Base-by-base conservation (phyloP, 73 alveolate genomes). In the Paramecium sexaurelia region DNA sequence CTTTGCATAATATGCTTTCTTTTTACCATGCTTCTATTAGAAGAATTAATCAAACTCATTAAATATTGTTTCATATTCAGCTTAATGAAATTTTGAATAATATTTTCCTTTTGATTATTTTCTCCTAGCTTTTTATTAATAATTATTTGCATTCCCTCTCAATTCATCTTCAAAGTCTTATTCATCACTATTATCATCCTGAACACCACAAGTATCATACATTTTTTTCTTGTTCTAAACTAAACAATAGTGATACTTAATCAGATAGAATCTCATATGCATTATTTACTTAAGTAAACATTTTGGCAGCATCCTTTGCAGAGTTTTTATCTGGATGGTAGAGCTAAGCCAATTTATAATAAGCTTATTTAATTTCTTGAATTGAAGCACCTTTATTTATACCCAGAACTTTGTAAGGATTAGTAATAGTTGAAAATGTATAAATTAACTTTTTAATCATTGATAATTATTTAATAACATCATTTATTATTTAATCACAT, bases 211-310 rank as follows among this genome's bases (percentile, higher is more conserved):
- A 26, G 26, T 26, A 29, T 71, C 66, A 78, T 41, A 41, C 35
- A 41, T 45, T 78, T 26, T 78, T 78, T 24, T 39, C 24, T 78
- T 78, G 17, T 78, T 39, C 90, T 78, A 78, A 41, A 78, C 22
- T 39, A 37, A 20, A 19, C 7, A 73, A 78, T 19, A n/a, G 0
- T 24, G 8, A 20, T 78, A 41, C 90, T n/a, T 78, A 51, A 78
- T 78, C 90, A 2, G 26, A 78, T 19, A 40, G 33, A 37, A 41
- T 41, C 55, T 78, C 90, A 40, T 78, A 41, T 20, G 75, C 75
- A 22, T 37, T 22, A 78, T 78, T 75, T 9, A 41, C 35, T 20
- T 41, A 19, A 78, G 29, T 78, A 45, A 78, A 78, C 71, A 78
- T 41, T 41, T 41, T 78, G 22, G 55, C 43, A 17, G 75, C 75